A percentile compares a stretch with the other conserved stretches of the same genome.
These are phyloP conservation scores for Fraxinus xanthoxyloides DNA, from an alignment of 305 asterid genomes.

Conservation along the genomic window DNA sequence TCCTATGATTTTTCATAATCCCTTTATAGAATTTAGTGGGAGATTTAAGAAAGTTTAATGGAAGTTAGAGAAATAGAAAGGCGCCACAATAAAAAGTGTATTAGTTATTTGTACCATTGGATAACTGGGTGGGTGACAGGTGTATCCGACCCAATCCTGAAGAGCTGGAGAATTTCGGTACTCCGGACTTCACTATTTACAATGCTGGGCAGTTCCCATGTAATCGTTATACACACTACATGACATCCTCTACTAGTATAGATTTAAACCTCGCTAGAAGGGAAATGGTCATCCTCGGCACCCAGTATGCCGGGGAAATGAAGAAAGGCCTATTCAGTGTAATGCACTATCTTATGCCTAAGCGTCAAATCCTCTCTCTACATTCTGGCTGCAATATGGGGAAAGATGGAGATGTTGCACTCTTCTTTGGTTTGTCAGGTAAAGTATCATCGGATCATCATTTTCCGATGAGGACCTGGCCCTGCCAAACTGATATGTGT, in stretches of 20 bases:
- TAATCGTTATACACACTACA: conserved; percentile 97
- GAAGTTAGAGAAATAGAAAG: conserved; percentile 23
- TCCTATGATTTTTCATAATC: neutral
- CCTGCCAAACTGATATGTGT: conserved; percentile 34
- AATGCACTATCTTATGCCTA: conserved; percentile 99
- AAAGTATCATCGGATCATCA: conserved; percentile 32
- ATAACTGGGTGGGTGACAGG: conserved; percentile 87
- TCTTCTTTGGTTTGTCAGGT: conserved; percentile 99
- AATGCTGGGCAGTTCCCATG: conserved; percentile 98
- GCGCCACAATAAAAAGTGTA: conserved; percentile 2
- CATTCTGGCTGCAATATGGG: conserved; percentile 99
- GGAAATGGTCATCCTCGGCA: conserved; percentile 99
- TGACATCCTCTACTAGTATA: conserved; percentile 99
- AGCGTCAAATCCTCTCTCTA: conserved; percentile 85
- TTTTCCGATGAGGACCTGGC: conserved; percentile 30
- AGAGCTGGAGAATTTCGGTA: conserved; percentile 96
- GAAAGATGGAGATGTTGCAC: conserved; percentile 93
- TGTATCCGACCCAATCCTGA: conserved; percentile 98
- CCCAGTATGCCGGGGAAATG: conserved; percentile 99
- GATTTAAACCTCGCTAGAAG: conserved; percentile 81
- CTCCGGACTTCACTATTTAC: conserved; percentile 99
- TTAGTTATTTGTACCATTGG: conserved; percentile 36
- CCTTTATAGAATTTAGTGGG: conserved; percentile 13
- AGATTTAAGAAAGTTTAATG: conserved; percentile 21
- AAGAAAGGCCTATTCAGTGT: conserved; percentile 96